These are phyloP conservation scores for Pichia scutulata DNA, from an alignment of 805 yeast species.

Conservation along the genomic window DNA sequence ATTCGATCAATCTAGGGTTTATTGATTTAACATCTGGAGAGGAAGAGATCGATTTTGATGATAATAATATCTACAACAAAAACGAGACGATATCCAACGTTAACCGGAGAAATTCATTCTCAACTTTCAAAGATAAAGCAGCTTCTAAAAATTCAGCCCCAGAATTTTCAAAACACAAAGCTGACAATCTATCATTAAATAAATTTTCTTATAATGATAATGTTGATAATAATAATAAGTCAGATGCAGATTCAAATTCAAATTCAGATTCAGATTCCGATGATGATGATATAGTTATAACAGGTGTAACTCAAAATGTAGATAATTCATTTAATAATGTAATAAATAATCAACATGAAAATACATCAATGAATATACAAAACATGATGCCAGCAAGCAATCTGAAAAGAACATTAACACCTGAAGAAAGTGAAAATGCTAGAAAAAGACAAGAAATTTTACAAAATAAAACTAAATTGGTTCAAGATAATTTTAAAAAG, in stretches of 20 bases:
- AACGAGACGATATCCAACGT: neutral
- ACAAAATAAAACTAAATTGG: slow-evolving; percentile 3
- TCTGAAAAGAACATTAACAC: neutral
- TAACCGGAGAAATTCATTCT: no score
- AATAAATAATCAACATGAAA: neutral
- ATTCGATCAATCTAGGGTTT: neutral
- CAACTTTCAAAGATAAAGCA: neutral
- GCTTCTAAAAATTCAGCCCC: neutral
- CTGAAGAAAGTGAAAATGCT: neutral
- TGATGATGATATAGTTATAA: slow-evolving; percentile 8
- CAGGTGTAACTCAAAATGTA: neutral
- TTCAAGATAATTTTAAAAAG: slow-evolving; percentile 3
- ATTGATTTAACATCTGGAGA: slow-evolving; percentile 5
- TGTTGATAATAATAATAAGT: neutral
- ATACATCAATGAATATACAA: neutral
- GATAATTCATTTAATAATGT: neutral
- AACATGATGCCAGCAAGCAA: neutral
- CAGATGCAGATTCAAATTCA: neutral
- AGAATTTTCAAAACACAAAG: neutral
- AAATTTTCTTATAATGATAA: slow-evolving; percentile 6
- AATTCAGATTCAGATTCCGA: slow-evolving; percentile 1
- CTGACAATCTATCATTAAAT: neutral
- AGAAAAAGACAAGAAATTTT: slow-evolving; percentile 6
- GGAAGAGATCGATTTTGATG: neutral
- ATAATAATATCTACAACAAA: neutral